Evolutionary conservation across 2,329 filamentous ascomycete species (phyloP).

Genomic region (Seiridium unicorne): DNA sequence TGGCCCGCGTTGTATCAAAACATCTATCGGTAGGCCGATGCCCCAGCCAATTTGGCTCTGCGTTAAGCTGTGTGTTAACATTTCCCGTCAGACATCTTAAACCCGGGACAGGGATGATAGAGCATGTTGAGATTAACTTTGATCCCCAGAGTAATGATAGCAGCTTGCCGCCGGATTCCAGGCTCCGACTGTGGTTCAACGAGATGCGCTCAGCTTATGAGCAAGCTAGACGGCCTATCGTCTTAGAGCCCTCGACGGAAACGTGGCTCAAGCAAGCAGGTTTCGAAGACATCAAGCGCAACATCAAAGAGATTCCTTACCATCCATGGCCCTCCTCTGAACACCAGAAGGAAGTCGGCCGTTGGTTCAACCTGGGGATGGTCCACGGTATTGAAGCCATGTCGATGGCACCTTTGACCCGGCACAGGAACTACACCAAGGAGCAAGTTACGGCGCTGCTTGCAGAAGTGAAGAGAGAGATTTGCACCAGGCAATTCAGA

Average conservation of each 20-base stretch:
- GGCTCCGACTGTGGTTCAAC: conserved; percentile 67
- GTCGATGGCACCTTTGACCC: conserved; percentile 70
- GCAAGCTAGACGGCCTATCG: conserved; percentile 62
- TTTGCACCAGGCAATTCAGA: conserved; percentile 65
- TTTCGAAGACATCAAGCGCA: conserved; percentile 76
- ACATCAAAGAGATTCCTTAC: conserved; percentile 66
- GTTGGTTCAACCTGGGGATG: conserved; percentile 82
- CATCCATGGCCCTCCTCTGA: conserved; percentile 70
- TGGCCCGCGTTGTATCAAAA: conserved; percentile 76
- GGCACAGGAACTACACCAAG: conserved; percentile 58
- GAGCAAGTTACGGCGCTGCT: conserved; percentile 64
- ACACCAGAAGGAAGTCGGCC: conserved; percentile 65
- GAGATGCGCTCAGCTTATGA: conserved; percentile 68
- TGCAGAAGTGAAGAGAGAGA: conserved; percentile 63
- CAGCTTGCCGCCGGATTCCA: conserved; percentile 54
- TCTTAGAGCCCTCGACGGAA: conserved; percentile 53
- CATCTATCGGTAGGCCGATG: conserved; percentile 56
- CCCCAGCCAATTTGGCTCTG: neutral
- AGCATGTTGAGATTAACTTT: conserved; percentile 89
- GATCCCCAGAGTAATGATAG: conserved; percentile 69
- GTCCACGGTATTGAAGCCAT: conserved; percentile 71
- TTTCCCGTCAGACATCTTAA: conserved; percentile 63
- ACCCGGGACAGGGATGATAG: conserved; percentile 72
- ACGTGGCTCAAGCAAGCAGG: conserved; percentile 66
- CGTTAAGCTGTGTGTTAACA: conserved; percentile 15